Evolutionary conservation across 2,329 filamentous ascomycete genomes (phyloP).

Genomic region (Talaromyces sp.): DNA sequence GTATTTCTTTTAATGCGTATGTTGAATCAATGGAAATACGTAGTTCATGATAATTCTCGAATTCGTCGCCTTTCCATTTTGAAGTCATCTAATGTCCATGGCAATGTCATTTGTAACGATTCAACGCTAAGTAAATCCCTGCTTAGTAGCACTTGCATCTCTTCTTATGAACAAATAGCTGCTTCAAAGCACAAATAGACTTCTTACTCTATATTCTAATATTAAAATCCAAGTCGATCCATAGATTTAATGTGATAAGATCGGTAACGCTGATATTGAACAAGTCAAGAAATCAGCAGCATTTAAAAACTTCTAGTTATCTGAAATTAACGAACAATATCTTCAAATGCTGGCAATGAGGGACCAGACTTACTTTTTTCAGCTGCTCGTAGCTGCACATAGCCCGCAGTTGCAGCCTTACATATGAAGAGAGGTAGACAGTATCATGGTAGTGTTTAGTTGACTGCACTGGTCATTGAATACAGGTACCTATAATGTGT

Average conservation of each 20-base stretch:
- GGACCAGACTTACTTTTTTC: not conserved
- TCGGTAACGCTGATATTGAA: not conserved
- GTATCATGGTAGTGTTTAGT: not conserved
- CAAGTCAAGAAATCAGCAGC: not conserved
- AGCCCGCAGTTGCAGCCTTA: not conserved
- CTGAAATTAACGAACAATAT: not conserved
- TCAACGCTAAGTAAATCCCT: not conserved
- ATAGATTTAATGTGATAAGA: not conserved
- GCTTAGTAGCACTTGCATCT: not conserved
- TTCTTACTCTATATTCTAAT: not conserved
- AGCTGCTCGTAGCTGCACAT: not conserved
- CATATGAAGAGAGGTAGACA: not conserved
- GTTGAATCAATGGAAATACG: not conserved
- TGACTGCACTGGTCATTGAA: not conserved
- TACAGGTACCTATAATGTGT: not conserved
- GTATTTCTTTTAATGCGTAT: not conserved
- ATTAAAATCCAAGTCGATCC: not conserved
- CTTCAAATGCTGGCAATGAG: not conserved
- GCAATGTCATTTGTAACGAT: not conserved
- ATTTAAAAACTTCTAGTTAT: not conserved
- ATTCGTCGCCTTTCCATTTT: not conserved
- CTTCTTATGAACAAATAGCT: not conserved
- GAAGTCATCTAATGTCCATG: not conserved
- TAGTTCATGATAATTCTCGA: not conserved
- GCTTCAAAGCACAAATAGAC: not conserved